Evolutionary conservation across 306 rosid genomes (phyloP), one percentile per base, ranked within the genome.

Genomic region (Canavalia ensiformis): DNA sequence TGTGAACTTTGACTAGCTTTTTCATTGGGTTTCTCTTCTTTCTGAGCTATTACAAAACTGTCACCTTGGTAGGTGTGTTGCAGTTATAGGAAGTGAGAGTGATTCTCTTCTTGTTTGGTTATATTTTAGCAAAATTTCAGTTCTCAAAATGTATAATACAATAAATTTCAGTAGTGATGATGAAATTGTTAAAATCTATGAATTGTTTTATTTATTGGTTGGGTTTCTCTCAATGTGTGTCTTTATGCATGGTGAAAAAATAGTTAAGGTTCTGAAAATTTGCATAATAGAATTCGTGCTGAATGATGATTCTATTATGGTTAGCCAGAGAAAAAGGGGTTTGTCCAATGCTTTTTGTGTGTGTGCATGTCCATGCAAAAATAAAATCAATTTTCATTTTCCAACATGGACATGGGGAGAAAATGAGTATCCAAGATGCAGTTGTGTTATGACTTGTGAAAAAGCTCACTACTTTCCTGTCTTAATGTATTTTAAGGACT

Each of bases 1-100:
- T 83, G 54, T 73, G 71, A 78, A 74, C 18, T 66, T 41, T 59
- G 74, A 7, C 46, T 68, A 71, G 46, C 82, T 41, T 72, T 72
- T 77, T 56, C 76, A 5, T 33, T 13, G 13, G 37, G 46, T 10
- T 70, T 18, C 46, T 73, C 49, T 50, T 86, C 57, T 70, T 75
- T 30, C 34, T 63, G 39, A 54, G 72, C 64, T 68, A 62, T 37
- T 37, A 60, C 68, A 52, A 70, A 58, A 58, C 68, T 69, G 67
- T 70, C 50, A 58, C 46, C 45, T 76, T 68, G 44, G 47, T 73
- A 29, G 51, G 56, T 46, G 34, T 62, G 79, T 56, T 66, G 74
- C 44, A 46, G 75, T 75, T 69, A 58, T 66, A 73, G 63, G 83
- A 58, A 64, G 74, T 79, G 63, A 49, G 39, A 66, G 25, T 77